Conservation (phyloP, 768 basidiomycete genomes). For the Russula lepida region DNA sequence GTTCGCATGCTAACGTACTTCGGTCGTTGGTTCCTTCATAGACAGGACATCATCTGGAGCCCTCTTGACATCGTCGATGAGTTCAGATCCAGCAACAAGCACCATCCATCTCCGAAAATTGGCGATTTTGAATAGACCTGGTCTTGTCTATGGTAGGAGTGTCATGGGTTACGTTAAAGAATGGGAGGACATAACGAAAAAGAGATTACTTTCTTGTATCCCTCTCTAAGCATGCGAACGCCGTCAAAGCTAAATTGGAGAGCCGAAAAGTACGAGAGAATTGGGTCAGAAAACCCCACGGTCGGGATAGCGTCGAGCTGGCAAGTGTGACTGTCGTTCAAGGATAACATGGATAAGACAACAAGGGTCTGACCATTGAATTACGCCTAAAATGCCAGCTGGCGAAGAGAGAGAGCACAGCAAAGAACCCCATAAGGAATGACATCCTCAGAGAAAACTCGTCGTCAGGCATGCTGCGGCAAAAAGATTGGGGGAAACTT, state of each 20-base stretch:
- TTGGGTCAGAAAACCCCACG: conserved; percentile 11
- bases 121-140: neutral
- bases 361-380: neutral
- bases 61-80: neutral
- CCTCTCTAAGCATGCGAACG: neutral
- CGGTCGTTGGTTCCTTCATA: neutral
- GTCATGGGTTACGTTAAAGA: neutral
- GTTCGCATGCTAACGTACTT: neutral
- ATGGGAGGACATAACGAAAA: neutral
- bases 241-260: neutral
- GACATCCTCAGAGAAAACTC: neutral
- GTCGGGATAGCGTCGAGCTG: neutral
- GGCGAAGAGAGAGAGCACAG: neutral
- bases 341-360: neutral
- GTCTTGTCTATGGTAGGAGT: neutral
- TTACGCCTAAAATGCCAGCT: neutral
- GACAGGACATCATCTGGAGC: neutral
- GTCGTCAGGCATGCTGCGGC: no score
- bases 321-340: neutral
- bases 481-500: no score
- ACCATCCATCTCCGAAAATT: neutral
- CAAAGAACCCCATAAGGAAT: neutral
- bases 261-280: conserved; percentile 24
- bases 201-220: neutral
- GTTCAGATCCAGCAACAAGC: neutral